These are phyloP conservation scores for Gynochthodes officinalis DNA, from an alignment of 257 asterid genomes.

Conservation along the genomic window DNA sequence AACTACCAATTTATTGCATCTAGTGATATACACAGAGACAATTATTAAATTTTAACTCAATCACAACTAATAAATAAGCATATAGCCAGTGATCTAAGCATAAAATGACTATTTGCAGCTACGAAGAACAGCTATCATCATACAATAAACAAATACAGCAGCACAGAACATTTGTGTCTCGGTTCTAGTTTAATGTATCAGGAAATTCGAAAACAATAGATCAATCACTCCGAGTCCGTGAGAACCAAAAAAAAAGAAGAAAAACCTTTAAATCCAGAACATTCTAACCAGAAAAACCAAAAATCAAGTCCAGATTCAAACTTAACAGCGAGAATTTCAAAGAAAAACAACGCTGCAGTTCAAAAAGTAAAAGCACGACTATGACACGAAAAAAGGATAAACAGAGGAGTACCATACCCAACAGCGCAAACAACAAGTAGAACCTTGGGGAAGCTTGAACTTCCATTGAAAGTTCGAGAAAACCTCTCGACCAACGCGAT, in stretches of 20 bases:
- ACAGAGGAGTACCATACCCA: constrained; percentile 36
- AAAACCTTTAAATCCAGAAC: background rate
- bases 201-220: background rate
- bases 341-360: too few species aligned
- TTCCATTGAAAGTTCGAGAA: constrained; percentile 51
- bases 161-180: background rate
- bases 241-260: too few species aligned
- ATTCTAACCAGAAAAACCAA: background rate
- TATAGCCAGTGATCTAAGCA: background rate
- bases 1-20: background rate
- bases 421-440: constrained; percentile 52
- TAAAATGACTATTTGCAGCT: background rate
- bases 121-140: background rate
- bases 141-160: background rate
- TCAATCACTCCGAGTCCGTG: background rate
- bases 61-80: background rate
- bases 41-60: background rate
- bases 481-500: constrained; percentile 54
- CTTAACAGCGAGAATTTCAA: background rate
- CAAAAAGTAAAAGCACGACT: background rate
- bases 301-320: background rate
- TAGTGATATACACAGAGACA: background rate
- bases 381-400: background rate
- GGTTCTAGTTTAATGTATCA: background rate
- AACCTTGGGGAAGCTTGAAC: constrained; percentile 54